Evolutionary conservation across 1,284 basidiomycete genomes (phyloP), one percentile per base, ranked within the genome.

Genomic region (Volvariella surrecta): DNA sequence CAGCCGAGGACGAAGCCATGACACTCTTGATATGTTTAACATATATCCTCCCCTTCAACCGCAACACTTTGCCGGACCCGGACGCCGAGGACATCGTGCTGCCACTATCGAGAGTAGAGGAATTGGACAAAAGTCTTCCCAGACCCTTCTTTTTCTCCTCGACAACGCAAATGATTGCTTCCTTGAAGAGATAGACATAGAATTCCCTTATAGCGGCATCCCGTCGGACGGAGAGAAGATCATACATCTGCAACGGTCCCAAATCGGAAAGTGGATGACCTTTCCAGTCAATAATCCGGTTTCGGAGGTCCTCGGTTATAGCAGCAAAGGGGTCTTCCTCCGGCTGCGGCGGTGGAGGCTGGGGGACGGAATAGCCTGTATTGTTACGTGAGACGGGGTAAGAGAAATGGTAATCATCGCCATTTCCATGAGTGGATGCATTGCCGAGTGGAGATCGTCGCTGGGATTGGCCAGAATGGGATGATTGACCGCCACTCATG

Each of bases 131-230:
- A 39, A 90, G 70, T 39, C 88, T 73, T 3, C 81, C 81, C 1
- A 90, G 67, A 1, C 81, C 73, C 17, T 84, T 81, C 56, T 89
- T 92, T 67, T 85, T 87, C 64, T 97, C 94, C 59, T 98, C 95
- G 17, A 89, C 79, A 11, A 98, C 89, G 61, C 94, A 99, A 48
- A 98, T 91, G 48, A 99, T 84, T 8, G 95, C 95, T 58, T 97
- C 90, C 55, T 86, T 83, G 76, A 97, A 98, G 32, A 99, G 77
- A 63, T 98, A 97, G 46, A 97, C 89, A 58, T 85, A 89, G 61
- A 95, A 94, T 59, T 95, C 89, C 45, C 90, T 79, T 19, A 92
- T 82, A 44, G 92, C 79, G 8, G 81, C 67, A 53, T 93, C 91
- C 45, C 94, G 83, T 39, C 92, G 77, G 34, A 98, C 91, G 37